Base-by-base conservation (phyloP, 371 early-diverging fungal species). In the Apophysomyces variabilis region DNA sequence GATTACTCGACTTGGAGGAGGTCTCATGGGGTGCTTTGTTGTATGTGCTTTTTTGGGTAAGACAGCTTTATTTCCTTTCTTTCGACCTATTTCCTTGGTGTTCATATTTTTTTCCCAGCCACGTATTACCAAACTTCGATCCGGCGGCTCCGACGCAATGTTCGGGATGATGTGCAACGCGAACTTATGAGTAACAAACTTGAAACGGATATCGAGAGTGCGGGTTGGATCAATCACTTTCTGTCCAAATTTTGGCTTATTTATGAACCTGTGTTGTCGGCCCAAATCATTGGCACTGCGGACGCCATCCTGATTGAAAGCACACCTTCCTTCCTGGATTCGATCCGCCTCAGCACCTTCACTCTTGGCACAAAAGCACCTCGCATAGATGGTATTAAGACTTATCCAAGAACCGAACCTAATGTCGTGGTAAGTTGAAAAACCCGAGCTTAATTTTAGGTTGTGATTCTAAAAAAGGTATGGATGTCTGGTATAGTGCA, bases 281-380 rank as follows among this genome's bases (percentile, higher is more conserved):
- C 89, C 44, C 87, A 89, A 21, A 86, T 96, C 39, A 89, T 92
- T 50, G 89, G 86, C 41, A 86, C 80, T 36, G 93, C 92, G 57
- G 92, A 95, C 79, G 78, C 83, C 36, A 85, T 92, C 59, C 77
- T 98, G 64, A 92, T 87, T 12, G 89, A 93, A 47, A 90, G 83
- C 64, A 93, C 92, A n/a, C 97, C 99, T 3, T 86, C 91, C 7
- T 96, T 98, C 76, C 75, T 98, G 45, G 96, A 96, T 64, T 93
- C 94, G 14, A 86, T 99, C 54, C 87, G 89, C 26, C 86, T 99
- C 38, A 90, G 95, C 11, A 90, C 93, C 14, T 98, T 99, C 71
- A 99, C 99, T 13, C 85, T 99, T 69, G 99, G 99, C 47, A 96
- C 96, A 5, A 93, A 93, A 66, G 90, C 99, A n/a, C 99, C 99